Evolutionary conservation across 306 rosid genomes (phyloP).

Genomic region (Acacia confusa): DNA sequence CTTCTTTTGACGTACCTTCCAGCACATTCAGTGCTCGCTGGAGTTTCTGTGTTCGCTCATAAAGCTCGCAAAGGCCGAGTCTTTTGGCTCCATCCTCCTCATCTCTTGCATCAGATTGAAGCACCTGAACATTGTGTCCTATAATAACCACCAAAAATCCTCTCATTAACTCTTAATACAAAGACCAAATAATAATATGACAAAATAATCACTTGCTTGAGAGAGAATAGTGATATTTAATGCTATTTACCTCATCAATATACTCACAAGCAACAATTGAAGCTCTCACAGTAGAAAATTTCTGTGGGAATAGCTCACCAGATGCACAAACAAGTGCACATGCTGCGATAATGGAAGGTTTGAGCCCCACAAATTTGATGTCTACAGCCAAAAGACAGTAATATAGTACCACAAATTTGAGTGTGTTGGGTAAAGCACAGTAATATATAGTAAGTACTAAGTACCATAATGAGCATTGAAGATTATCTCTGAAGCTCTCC

Average conservation of each 20-base stretch:
- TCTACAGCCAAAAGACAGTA: slow-evolving; percentile 46
- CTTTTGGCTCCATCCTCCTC: slow-evolving; percentile 30
- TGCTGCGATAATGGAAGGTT: slow-evolving; percentile 76
- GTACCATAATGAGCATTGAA: slow-evolving; percentile 64
- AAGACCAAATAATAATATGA: background rate
- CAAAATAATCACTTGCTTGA: background rate
- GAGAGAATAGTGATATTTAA: slow-evolving; percentile 1
- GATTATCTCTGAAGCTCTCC: slow-evolving; percentile 60
- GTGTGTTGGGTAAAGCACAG: background rate
- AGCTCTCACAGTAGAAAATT: slow-evolving; percentile 43
- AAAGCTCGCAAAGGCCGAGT: slow-evolving; percentile 24
- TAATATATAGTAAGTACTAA: background rate
- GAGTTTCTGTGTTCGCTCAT: slow-evolving; percentile 46
- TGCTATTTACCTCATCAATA: slow-evolving; percentile 50
- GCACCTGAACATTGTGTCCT: slow-evolving; percentile 60
- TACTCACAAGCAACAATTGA: slow-evolving; percentile 48
- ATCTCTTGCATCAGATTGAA: slow-evolving; percentile 47
- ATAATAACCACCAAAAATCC: slow-evolving; percentile 24
- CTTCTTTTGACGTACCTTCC: slow-evolving; percentile 47
- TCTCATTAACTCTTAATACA: background rate
- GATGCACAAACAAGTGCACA: slow-evolving; percentile 56
- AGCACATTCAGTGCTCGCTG: slow-evolving; percentile 53
- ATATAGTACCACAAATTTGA: slow-evolving; percentile 34
- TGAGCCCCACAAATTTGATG: slow-evolving; percentile 47
- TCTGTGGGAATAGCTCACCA: slow-evolving; percentile 43